Conservation (phyloP, 768 basidiomycete genomes). For the Boletellus emodensis region DNA sequence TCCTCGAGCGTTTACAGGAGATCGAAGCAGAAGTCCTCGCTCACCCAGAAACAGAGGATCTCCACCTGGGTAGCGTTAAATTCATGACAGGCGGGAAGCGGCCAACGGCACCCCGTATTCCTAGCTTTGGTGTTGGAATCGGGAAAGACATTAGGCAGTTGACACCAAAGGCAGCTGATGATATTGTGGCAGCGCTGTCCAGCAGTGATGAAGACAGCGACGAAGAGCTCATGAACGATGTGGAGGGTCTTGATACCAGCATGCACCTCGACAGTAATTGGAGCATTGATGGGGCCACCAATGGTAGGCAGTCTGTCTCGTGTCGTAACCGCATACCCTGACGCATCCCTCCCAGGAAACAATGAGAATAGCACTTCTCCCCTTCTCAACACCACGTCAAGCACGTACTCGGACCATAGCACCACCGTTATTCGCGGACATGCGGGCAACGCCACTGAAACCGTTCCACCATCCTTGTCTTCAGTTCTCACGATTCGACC, state of each 20-base stretch:
- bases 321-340: conserved; percentile 9
- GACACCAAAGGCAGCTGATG: conserved; percentile 32
- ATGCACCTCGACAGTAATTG: conserved; percentile 48
- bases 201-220: conserved; percentile 56
- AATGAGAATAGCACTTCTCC: conserved; percentile 50
- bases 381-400: conserved; percentile 44
- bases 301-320: conserved; percentile 17
- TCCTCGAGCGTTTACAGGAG: conserved; percentile 71
- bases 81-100: conserved; percentile 71
- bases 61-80: conserved; percentile 82
- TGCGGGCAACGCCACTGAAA: conserved; percentile 36
- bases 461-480: conserved; percentile 53
- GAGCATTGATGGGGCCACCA: conserved; percentile 38
- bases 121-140: conserved; percentile 77
- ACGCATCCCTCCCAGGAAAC: conserved; percentile 27
- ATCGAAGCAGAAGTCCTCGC: conserved; percentile 84
- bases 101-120: conserved; percentile 67
- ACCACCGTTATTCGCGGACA: conserved; percentile 61
- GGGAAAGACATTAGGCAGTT: conserved; percentile 51
- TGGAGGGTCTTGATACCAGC: conserved; percentile 45
- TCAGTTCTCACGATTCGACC: conserved; percentile 72
- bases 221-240: conserved; percentile 62
- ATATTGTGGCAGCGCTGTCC: conserved; percentile 31
- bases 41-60: conserved; percentile 61
- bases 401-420: conserved; percentile 58